Conservation (phyloP, 306 rosid species). For the Quercus cerris region DNA sequence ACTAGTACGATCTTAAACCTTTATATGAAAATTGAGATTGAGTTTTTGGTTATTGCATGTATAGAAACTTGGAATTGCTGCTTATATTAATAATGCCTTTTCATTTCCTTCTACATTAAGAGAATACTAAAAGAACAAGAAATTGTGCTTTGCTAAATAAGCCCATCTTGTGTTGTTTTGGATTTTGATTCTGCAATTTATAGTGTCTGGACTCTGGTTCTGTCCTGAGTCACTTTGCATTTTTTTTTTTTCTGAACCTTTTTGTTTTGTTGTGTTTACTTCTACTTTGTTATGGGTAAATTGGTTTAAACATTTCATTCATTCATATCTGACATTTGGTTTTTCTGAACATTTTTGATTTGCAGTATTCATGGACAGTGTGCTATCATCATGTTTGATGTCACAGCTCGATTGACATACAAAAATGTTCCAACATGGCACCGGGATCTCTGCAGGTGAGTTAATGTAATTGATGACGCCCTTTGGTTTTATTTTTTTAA, state of each 20-base stretch:
- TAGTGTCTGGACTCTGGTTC: too few relatives aligned
- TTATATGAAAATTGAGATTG: too few relatives aligned
- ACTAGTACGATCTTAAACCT: slow-evolving; percentile 12
- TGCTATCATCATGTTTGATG: slow-evolving; percentile 38
- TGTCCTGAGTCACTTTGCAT: background rate
- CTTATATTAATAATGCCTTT: too few relatives aligned
- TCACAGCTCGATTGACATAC: slow-evolving; percentile 34
- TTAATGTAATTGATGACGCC: background rate
- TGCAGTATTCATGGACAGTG: slow-evolving; percentile 35
- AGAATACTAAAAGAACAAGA: too few relatives aligned
- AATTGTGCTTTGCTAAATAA: too few relatives aligned
- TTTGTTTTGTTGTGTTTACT: background rate
- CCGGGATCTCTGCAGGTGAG: slow-evolving; percentile 30
- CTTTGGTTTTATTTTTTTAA: background rate
- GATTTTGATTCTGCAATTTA: too few relatives aligned
- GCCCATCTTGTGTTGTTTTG: too few relatives aligned
- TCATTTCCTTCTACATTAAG: too few relatives aligned
- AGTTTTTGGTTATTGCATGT: too few relatives aligned
- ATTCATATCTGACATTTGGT: background rate
- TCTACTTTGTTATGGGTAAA: too few relatives aligned
- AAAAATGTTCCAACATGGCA: slow-evolving; percentile 37
- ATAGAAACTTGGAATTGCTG: too few relatives aligned
- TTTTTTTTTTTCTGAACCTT: background rate
- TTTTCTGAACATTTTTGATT: background rate
- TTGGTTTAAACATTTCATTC: background rate